Evolutionary conservation across 2,329 filamentous ascomycete genomes (phyloP).

Genomic region (Orbilia oligospora): DNA sequence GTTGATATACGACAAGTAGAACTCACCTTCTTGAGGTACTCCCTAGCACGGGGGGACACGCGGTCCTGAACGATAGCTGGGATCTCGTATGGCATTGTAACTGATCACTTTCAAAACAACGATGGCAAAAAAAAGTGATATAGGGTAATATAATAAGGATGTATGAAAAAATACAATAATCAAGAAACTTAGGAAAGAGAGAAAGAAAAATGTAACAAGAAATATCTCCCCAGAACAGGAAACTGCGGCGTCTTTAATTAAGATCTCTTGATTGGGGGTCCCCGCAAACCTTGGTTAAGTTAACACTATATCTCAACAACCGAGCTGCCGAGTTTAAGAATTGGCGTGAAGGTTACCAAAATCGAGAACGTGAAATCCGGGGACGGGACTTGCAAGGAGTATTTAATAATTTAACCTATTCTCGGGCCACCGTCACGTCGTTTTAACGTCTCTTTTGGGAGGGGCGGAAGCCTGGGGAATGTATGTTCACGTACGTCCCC

Average conservation of each 20-base stretch:
- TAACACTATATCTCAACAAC: neutral
- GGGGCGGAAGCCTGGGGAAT: neutral
- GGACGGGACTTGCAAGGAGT: neutral
- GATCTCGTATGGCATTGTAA: slow-evolving; percentile 60
- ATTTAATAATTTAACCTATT: neutral
- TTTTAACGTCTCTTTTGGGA: slow-evolving; percentile 4
- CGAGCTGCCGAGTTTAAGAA: slow-evolving; percentile 50
- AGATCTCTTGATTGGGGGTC: neutral
- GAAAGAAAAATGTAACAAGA: neutral
- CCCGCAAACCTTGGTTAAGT: slow-evolving; percentile 30
- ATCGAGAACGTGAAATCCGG: slow-evolving; percentile 49
- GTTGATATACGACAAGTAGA: neutral
- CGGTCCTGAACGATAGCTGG: slow-evolving; percentile 63
- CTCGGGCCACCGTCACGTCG: slow-evolving; percentile 59
- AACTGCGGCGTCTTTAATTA: neutral
- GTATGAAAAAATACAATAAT: neutral
- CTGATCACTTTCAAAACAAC: neutral
- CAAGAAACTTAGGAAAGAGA: neutral
- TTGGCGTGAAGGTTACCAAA: neutral
- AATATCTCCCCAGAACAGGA: neutral
- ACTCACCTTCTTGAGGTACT: slow-evolving; percentile 63
- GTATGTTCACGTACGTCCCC: slow-evolving; percentile 5
- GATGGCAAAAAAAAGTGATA: neutral
- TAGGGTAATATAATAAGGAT: neutral
- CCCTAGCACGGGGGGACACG: slow-evolving; percentile 63